These are phyloP conservation scores for Clavariopsis aquatica DNA, from an alignment of 495 filamentous ascomycete species.

Conservation along the genomic window DNA sequence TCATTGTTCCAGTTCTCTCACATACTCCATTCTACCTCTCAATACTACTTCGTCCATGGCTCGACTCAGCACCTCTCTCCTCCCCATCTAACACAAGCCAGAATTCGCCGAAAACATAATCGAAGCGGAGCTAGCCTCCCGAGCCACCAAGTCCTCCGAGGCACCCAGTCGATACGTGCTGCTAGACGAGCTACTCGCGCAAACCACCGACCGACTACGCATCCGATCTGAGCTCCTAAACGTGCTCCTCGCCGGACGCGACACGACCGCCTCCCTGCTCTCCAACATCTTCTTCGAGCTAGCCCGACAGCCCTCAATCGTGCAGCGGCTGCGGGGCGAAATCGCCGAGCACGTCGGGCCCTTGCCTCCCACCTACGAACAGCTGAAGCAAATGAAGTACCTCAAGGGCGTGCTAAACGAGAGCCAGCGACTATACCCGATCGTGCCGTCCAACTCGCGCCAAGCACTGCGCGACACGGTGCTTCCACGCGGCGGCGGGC, in stretches of 20 bases:
- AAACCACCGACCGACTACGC: conserved; percentile 34
- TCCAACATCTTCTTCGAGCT: conserved; percentile 37
- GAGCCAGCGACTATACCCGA: conserved; percentile 53
- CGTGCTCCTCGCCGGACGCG: conserved; percentile 43
- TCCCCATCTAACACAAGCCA: conserved; percentile 6
- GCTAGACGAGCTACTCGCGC: conserved; percentile 42
- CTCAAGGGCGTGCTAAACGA: conserved; percentile 26
- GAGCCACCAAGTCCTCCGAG: conserved; percentile 6
- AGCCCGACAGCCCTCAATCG: conserved; percentile 16
- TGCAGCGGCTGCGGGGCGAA: conserved; percentile 13
- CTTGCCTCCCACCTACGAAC: conserved; percentile 5
- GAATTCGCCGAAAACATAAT: conserved; percentile 44
- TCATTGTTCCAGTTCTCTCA: too few species aligned
- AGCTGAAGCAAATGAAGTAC: conserved; percentile 28
- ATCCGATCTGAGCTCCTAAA: conserved; percentile 44
- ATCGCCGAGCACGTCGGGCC: conserved; percentile 23
- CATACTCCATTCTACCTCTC: too few species aligned
- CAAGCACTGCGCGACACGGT: conserved; percentile 50
- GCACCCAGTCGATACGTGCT: conserved; percentile 42
- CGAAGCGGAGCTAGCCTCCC: conserved; percentile 10
- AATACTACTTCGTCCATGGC: too few species aligned
- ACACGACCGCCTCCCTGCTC: conserved; percentile 43
- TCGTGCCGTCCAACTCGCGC: conserved; percentile 55
- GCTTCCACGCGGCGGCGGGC: conserved; percentile 45
- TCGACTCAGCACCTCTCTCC: too few species aligned